These are phyloP conservation scores for Fusarium drepaniforme DNA, from an alignment of 2,329 filamentous ascomycete genomes.

Conservation along the genomic window DNA sequence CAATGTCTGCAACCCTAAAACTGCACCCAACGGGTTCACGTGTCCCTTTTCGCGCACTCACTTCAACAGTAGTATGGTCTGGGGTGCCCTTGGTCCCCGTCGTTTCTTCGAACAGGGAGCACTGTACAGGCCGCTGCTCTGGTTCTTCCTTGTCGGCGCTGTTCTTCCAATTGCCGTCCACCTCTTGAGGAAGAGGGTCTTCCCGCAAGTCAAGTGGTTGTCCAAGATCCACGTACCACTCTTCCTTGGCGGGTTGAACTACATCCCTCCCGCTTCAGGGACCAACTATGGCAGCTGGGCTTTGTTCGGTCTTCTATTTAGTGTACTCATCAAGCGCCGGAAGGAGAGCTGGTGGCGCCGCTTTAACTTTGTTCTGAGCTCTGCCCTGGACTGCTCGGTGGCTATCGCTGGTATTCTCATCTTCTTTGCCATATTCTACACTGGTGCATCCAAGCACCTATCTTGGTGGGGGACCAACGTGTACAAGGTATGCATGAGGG, in stretches of 20 bases:
- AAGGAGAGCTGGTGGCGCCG: conserved; percentile 45
- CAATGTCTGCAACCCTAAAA: conserved; percentile 59
- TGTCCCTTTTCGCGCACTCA: conserved; percentile 51
- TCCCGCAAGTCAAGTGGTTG: conserved; percentile 43
- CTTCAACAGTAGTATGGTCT: conserved; percentile 68
- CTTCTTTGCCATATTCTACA: conserved; percentile 50
- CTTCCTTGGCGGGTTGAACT: conserved; percentile 48
- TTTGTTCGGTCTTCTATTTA: conserved; percentile 47
- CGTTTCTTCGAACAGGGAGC: conserved; percentile 65
- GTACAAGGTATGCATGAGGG: conserved; percentile 13
- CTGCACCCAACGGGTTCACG: conserved; percentile 59
- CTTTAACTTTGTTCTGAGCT: conserved; percentile 49
- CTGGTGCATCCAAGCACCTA: conserved; percentile 41
- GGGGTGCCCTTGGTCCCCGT: conserved; percentile 68
- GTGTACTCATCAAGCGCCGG: conserved; percentile 41
- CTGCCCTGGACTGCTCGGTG: conserved; percentile 48
- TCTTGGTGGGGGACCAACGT: conserved; percentile 48
- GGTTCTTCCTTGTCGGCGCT: conserved; percentile 66
- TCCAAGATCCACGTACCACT: conserved; percentile 47
- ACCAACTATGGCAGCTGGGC: conserved; percentile 50
- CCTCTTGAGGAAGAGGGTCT: conserved; percentile 41
- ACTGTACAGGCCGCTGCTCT: conserved; percentile 63
- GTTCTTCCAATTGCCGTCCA: conserved; percentile 61
- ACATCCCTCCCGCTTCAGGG: conserved; percentile 49
- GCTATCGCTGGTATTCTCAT: conserved; percentile 50